Evolutionary conservation across 371 early-diverging fungal genomes (phyloP).

Genomic region (Zychaea mexicana): DNA sequence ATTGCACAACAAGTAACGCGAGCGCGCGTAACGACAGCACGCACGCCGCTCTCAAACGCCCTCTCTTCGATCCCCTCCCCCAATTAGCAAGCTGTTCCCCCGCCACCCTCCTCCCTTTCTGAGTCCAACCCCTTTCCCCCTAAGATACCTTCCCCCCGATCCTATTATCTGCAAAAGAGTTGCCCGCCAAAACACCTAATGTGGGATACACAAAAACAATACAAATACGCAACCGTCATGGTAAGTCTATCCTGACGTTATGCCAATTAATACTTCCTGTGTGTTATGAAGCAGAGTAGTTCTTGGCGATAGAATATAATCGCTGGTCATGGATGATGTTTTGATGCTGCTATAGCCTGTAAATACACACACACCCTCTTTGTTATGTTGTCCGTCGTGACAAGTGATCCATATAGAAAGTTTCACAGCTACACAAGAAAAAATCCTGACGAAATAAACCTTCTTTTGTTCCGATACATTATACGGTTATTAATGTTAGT

Average conservation of each 20-base stretch:
- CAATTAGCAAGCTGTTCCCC: background rate
- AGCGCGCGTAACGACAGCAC: too few species aligned
- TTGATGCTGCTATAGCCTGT: too few species aligned
- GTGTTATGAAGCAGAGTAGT: too few species aligned
- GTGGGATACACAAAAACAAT: background rate
- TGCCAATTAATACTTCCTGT: too few species aligned
- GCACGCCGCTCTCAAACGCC: too few species aligned
- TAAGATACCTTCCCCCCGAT: background rate
- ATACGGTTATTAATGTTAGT: too few species aligned
- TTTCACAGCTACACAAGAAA: background rate
- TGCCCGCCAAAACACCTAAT: background rate
- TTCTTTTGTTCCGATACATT: background rate
- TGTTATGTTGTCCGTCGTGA: background rate
- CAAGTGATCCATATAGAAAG: background rate
- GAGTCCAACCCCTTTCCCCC: background rate
- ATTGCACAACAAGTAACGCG: too few species aligned
- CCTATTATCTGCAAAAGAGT: background rate
- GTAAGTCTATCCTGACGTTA: background rate
- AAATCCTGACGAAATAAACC: conserved; percentile 1
- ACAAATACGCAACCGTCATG: background rate
- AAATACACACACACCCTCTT: background rate
- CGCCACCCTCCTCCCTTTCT: background rate
- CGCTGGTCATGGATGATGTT: too few species aligned
- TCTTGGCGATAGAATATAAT: too few species aligned
- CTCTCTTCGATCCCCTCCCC: too few species aligned